Evolutionary conservation across 225 moss, liverwort and hornwort genomes (phyloP).

Genomic region (Bryum argenteum): DNA sequence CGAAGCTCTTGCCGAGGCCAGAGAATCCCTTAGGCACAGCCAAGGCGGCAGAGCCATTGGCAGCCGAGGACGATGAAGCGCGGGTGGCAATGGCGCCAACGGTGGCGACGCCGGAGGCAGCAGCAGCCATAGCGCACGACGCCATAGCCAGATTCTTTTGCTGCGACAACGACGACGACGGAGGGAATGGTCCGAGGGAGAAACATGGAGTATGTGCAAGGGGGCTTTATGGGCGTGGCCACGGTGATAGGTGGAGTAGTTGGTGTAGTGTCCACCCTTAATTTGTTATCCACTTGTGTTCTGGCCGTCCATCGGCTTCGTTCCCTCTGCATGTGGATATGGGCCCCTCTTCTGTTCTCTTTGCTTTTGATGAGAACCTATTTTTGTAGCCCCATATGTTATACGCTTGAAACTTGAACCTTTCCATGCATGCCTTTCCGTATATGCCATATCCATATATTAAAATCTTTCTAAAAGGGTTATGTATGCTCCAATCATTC

Average conservation of each 20-base stretch:
- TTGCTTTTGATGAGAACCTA: neutral
- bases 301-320: slow-evolving; percentile 18
- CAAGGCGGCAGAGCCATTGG: slow-evolving; percentile 29
- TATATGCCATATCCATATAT: no score
- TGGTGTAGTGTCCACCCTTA: slow-evolving; percentile 20
- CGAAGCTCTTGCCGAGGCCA: slow-evolving; percentile 48
- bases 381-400: no score
- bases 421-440: no score
- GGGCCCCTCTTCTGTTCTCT: neutral
- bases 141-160: slow-evolving; percentile 46
- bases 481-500: no score
- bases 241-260: slow-evolving; percentile 10
- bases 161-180: neutral
- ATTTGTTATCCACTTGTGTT: slow-evolving; percentile 38
- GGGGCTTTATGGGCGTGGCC: slow-evolving; percentile 1
- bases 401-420: no score
- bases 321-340: slow-evolving; percentile 21
- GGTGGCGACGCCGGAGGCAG: slow-evolving; percentile 37
- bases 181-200: neutral
- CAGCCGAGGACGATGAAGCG: slow-evolving; percentile 7
- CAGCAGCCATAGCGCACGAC: slow-evolving; percentile 45
- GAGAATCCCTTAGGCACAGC: slow-evolving; percentile 44
- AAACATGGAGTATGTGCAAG: neutral
- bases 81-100: slow-evolving; percentile 31
- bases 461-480: no score